Conservation (phyloP, 2,329 filamentous ascomycete genomes). For the Amauroascus niger region DNA sequence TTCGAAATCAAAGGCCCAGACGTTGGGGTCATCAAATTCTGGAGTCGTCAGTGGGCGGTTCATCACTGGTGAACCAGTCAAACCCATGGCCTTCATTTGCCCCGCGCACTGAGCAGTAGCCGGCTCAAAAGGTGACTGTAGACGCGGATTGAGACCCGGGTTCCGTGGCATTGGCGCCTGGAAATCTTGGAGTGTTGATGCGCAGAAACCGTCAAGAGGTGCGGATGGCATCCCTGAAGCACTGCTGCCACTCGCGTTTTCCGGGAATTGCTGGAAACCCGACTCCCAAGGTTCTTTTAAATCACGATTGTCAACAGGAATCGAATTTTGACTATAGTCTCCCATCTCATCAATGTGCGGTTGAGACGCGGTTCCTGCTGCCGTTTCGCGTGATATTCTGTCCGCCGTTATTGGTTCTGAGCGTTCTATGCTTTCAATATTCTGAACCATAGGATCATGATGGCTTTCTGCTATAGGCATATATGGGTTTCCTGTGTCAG, state of each 20-base stretch:
- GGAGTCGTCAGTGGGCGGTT: background rate
- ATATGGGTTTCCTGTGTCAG: background rate
- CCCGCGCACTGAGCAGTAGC: background rate
- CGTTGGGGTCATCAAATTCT: background rate
- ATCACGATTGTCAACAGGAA: too few species aligned
- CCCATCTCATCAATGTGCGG: background rate
- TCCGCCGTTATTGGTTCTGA: background rate
- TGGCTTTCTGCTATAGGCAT: background rate
- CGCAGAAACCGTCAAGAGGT: background rate
- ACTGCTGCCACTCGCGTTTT: too few species aligned
- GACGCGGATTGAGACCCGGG: background rate
- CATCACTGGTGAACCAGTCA: background rate
- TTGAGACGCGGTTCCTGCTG: background rate
- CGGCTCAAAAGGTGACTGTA: background rate
- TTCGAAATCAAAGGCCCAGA: slow-evolving; percentile 5
- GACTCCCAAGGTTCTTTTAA: background rate
- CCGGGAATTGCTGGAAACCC: background rate
- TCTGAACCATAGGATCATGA: background rate
- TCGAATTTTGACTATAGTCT: background rate
- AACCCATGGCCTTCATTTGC: background rate
- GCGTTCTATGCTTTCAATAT: background rate
- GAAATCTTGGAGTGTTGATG: background rate
- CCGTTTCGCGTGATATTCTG: background rate
- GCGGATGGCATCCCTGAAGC: background rate
- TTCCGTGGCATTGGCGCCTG: background rate